Evolutionary conservation across 2,329 filamentous ascomycete genomes (phyloP).

Genomic region (Colletotrichum limetticola): DNA sequence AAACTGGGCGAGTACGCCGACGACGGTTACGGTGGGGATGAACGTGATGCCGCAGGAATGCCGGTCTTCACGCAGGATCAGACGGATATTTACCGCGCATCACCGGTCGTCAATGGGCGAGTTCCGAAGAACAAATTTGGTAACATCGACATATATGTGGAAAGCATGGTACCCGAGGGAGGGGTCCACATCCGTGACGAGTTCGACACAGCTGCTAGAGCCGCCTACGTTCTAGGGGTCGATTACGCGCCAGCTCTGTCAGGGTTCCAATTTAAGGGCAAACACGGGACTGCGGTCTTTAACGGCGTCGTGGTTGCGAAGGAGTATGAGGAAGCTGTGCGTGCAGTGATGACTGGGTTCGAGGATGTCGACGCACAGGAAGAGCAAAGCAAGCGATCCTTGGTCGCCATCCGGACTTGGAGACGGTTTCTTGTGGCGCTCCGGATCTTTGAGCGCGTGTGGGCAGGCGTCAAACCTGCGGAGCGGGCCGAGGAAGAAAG

Average conservation of each 20-base stretch:
- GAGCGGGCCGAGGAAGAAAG: constrained; percentile 53
- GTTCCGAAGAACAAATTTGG: constrained; percentile 93
- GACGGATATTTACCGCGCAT: constrained; percentile 79
- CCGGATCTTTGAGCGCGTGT: constrained; percentile 79
- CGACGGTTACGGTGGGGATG: constrained; percentile 56
- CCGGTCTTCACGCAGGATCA: constrained; percentile 72
- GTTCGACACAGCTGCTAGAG: constrained; percentile 70
- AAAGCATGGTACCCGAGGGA: constrained; percentile 88
- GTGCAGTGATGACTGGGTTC: constrained; percentile 75
- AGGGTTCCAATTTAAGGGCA: constrained; percentile 88
- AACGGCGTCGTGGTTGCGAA: constrained; percentile 80
- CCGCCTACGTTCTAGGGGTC: constrained; percentile 79
- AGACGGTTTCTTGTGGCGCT: constrained; percentile 79
- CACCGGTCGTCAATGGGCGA: constrained; percentile 77
- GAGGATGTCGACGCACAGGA: constrained; percentile 72
- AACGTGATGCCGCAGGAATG: constrained; percentile 58
- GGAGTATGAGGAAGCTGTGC: constrained; percentile 78
- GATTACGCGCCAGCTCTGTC: constrained; percentile 92
- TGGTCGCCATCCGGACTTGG: constrained; percentile 76
- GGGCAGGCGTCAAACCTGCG: constrained; percentile 63
- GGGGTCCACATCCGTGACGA: constrained; percentile 73
- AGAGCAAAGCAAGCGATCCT: constrained; percentile 76
- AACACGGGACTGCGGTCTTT: constrained; percentile 85
- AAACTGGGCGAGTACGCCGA: constrained; percentile 40
- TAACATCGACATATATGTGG: constrained; percentile 93